phyloP scores from a whole-genome alignment of 2,329 filamentous ascomycete genomes.

The Trichophaea hybrida region DNA sequence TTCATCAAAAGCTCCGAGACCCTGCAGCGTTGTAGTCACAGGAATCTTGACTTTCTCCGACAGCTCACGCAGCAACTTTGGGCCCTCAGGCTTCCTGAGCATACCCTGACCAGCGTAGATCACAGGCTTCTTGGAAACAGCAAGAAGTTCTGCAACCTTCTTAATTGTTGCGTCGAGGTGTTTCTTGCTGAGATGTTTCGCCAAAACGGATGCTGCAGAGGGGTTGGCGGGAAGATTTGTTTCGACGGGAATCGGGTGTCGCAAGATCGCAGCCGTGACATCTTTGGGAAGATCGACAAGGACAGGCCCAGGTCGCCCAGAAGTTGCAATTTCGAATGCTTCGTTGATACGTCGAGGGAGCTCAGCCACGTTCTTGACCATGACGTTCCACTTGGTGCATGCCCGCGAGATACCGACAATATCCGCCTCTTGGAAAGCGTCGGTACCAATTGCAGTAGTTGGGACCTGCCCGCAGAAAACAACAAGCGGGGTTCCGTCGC shows the following conservation, averaged over 20 bases:
- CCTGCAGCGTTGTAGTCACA: slow-evolving; percentile 90
- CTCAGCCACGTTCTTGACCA: slow-evolving; percentile 92
- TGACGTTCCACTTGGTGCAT: slow-evolving; percentile 98
- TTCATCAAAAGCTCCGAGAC: slow-evolving; percentile 83
- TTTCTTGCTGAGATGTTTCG: slow-evolving; percentile 54
- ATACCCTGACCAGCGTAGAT: slow-evolving; percentile 92
- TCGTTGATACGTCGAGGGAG: slow-evolving; percentile 89
- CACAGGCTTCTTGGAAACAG: slow-evolving; percentile 80
- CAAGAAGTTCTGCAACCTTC: slow-evolving; percentile 69
- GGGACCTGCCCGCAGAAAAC: slow-evolving; percentile 91
- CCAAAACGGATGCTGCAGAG: slow-evolving; percentile 71
- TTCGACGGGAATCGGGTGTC: slow-evolving; percentile 68
- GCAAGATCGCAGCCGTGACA: slow-evolving; percentile 71
- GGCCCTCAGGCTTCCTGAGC: slow-evolving; percentile 63
- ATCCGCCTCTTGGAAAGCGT: slow-evolving; percentile 95
- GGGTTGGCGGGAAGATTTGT: slow-evolving; percentile 62
- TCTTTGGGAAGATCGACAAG: slow-evolving; percentile 95
- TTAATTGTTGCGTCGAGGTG: slow-evolving; percentile 60
- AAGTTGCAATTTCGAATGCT: slow-evolving; percentile 94
- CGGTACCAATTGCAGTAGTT: slow-evolving; percentile 79
- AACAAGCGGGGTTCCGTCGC: slow-evolving; percentile 88
- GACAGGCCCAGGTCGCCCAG: slow-evolving; percentile 82
- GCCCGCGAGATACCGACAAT: slow-evolving; percentile 84
- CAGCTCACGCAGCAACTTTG: slow-evolving; percentile 67
- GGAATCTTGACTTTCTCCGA: slow-evolving; percentile 81